phyloP scores from a whole-genome alignment of 2,329 filamentous ascomycete genomes.

The Graphiopsis chlorocephala region DNA sequence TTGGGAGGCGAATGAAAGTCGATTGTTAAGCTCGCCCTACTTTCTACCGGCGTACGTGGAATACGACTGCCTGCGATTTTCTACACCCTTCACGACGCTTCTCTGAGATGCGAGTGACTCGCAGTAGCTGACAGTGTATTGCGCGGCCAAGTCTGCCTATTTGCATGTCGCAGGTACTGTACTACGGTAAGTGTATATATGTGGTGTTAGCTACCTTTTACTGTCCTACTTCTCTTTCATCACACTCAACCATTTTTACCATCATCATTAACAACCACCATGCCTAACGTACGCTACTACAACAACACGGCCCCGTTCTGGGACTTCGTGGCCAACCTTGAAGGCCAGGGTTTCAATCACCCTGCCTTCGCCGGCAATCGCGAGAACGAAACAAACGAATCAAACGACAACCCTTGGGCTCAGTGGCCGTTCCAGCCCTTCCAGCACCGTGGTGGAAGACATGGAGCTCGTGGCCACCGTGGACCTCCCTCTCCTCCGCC shows the following conservation, averaged over 20 bases:
- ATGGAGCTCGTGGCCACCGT: conserved; percentile 13
- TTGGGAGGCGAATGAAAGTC: conserved; percentile 1
- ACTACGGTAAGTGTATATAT: conserved; percentile 5
- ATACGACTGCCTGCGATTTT: conserved; percentile 15
- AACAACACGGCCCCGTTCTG: conserved; percentile 55
- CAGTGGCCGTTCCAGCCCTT: conserved; percentile 36
- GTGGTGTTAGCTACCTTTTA: background rate
- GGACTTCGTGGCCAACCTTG: conserved; percentile 54
- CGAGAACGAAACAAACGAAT: conserved; percentile 30
- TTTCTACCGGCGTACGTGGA: conserved; percentile 4
- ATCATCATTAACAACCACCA: conserved; percentile 31
- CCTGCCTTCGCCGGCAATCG: conserved; percentile 38
- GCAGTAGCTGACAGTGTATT: conserved; percentile 6
- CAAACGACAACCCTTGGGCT: conserved; percentile 21
- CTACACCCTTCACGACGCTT: conserved; percentile 13
- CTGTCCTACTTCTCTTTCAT: background rate
- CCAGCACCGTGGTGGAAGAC: conserved; percentile 26
- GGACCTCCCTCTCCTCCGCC: conserved; percentile 30
- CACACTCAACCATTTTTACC: background rate
- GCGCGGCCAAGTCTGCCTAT: conserved; percentile 12
- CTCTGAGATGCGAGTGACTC: background rate
- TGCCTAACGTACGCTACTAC: conserved; percentile 55
- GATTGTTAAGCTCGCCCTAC: conserved; percentile 10
- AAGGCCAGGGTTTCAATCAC: conserved; percentile 45
- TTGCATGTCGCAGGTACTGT: background rate